Base-by-base conservation (phyloP, 2,329 filamentous ascomycete species). In the Dactylellina haptotyla region DNA sequence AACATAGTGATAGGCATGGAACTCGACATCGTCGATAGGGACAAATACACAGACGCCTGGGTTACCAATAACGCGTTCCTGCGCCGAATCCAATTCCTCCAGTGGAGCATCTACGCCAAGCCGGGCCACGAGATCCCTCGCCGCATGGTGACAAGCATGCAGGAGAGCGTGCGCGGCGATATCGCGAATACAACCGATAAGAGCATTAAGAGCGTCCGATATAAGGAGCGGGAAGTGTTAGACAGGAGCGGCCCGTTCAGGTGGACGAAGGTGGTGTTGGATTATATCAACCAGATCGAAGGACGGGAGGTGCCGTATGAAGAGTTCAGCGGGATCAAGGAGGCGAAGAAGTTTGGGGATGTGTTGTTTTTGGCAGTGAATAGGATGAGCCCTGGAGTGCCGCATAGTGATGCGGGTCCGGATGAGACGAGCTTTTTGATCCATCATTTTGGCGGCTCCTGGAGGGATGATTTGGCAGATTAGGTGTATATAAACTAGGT, bases 1-100 rank as follows among this genome's bases (percentile, higher is more conserved):
- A 73, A 73, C 28, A 14, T 73, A 9, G 56, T 73, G 2, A 30
- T 73, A 0, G 69, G 69, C 2, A 57, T 73, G 61, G 69, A 73
- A 39, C 54, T 73, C 2, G 69, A 73, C 20, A 51, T 73, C 4
- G 2, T 73, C 39, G 18, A 73, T 23, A 50, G 34, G 28, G 32
- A 20, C 1, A 28, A 48, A 16, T 73, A 61, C 23, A 25, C 69
- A 20, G 69, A 66, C 10, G 26, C 56, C 20, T 73, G 69, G 69
- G 46, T 73, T 4, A 37, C 5, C 1, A 54, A 73, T 0, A 32
- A 43, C 16, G 61, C 45, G 1, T 73, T 66, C 41, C 12, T 4
- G 0, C 28, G 43, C 14, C 20, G 69, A 2, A 66, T 73, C 12
- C 69, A 73, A 26, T 73, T 73, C 16, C 20, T 73, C 5, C 69